Base-by-base conservation (phyloP, 2,329 filamentous ascomycete species). In the Cercospora sesami region DNA sequence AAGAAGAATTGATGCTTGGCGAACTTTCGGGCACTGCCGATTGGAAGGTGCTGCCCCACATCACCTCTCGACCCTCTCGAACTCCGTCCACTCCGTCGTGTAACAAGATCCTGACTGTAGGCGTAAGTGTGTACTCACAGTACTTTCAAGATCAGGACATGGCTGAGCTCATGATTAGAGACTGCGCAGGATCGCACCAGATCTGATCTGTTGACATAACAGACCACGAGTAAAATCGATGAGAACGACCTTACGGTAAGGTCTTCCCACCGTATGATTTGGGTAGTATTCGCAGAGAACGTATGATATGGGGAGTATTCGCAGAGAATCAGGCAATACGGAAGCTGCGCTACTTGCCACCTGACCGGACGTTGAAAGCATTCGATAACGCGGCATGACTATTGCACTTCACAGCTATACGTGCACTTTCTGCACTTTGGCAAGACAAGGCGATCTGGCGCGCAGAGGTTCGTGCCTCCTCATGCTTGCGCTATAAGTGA, bases 1-100 rank as follows among this genome's bases (percentile, higher is more conserved):
- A 58, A 33, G 30, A 58, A 30, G 53, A 58, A 58, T 58, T 58
- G 0, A 28, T 58, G 53, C 53, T 58, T 58, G 53, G 53, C 53
- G 53, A 31, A 31, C 53, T 58, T 31, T 58, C 53, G 53, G 53
- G 8, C 16, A 58, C 26, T 28, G 21, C 53, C 53, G 53, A 58
- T 58, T 58, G 53, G 53, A 14, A 21, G 18, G 4, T 51, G 10
- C 21, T 0, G 21, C 45, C 45, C 45, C 45, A 51, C 45, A 51
- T 51, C 45, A 26, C 18, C 9, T 51, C n/a, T 12, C 45, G 10
- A 48, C 7, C 42, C 8, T 48, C 45, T 23, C 45, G 21, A 51
- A 51, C 18, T 12, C 6, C 21, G 5, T 14, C 45, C 8, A 51
- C 18, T 39, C 36, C 36, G 16, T 39, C 16, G 1, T 3, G 36